Evolutionary conservation across 805 yeast species (phyloP).

Genomic region (Dipodascus geniculatus): DNA sequence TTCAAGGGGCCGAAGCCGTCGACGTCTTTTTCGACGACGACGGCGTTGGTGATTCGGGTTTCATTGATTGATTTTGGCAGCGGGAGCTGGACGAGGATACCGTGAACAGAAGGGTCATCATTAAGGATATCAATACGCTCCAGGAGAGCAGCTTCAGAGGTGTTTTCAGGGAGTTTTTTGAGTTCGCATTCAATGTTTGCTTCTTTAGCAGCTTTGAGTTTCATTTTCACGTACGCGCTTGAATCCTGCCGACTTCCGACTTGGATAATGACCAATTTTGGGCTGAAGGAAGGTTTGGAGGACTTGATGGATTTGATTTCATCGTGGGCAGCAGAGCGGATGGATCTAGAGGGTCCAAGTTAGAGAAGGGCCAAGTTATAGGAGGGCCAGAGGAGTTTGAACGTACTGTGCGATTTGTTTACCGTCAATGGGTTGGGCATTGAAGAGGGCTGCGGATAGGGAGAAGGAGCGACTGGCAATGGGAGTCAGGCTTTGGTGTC

Average conservation of each 20-base stretch:
- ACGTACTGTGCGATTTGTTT: slow-evolving; percentile 36
- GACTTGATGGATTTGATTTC: slow-evolving; percentile 15
- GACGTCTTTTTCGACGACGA: slow-evolving; percentile 76
- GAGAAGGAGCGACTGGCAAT: background rate
- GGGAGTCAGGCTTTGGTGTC: no score
- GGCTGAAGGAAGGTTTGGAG: slow-evolving; percentile 37
- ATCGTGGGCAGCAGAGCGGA: slow-evolving; percentile 13
- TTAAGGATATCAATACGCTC: slow-evolving; percentile 52
- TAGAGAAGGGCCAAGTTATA: background rate
- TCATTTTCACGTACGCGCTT: slow-evolving; percentile 82
- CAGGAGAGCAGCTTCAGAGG: slow-evolving; percentile 46
- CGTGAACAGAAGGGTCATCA: slow-evolving; percentile 67
- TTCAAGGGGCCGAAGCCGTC: slow-evolving; percentile 89
- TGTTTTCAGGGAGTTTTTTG: slow-evolving; percentile 49
- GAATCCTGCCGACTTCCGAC: slow-evolving; percentile 89
- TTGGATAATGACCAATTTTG: slow-evolving; percentile 73
- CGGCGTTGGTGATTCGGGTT: slow-evolving; percentile 66
- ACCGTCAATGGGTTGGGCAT: slow-evolving; percentile 39
- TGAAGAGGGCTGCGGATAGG: slow-evolving; percentile 5
- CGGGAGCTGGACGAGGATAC: slow-evolving; percentile 83
- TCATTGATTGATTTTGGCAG: slow-evolving; percentile 74
- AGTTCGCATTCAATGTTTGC: slow-evolving; percentile 64
- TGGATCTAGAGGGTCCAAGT: slow-evolving; percentile 2
- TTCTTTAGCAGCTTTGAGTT: slow-evolving; percentile 77
- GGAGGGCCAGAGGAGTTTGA: background rate